Percentiles rank a stretch among this genome's conserved stretches.
These are phyloP conservation scores for Arachis monticola DNA, from an alignment of 331 rosid species.

Conservation along the genomic window DNA sequence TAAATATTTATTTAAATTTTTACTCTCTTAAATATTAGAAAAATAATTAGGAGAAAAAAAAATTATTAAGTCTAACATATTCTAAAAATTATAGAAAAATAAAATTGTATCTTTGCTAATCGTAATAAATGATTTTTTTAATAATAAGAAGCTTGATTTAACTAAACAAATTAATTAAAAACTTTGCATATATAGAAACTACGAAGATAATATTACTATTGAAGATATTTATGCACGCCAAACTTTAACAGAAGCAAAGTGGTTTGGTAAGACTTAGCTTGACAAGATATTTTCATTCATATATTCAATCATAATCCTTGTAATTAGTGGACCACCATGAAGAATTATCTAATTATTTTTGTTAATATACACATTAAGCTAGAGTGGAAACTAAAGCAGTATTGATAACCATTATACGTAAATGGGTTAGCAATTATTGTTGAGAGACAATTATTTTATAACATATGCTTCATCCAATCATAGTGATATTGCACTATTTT, in stretches of 20 bases:
- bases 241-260: neutral
- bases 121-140: too few species aligned
- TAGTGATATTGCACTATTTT: constrained; percentile 1
- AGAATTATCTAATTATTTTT: constrained; percentile 21
- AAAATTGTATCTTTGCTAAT: too few species aligned
- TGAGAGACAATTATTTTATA: neutral
- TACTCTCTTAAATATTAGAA: too few species aligned
- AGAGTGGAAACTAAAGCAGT: constrained; percentile 31
- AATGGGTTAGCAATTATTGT: constrained; percentile 40
- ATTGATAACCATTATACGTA: constrained; percentile 34
- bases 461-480: constrained; percentile 16
- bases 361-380: constrained; percentile 1
- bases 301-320: constrained; percentile 11
- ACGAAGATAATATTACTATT: too few species aligned
- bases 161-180: too few species aligned
- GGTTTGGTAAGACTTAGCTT: neutral
- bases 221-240: too few species aligned
- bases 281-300: constrained; percentile 20
- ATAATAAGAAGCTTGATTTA: too few species aligned
- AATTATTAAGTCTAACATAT: too few species aligned
- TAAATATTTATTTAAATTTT: too few species aligned
- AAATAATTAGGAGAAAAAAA: too few species aligned
- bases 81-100: too few species aligned
- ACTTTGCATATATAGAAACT: too few species aligned
- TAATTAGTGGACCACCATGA: constrained; percentile 35